These are phyloP conservation scores for Dryas alaskensis DNA, from an alignment of 306 rosid genomes.

Conservation along the genomic window DNA sequence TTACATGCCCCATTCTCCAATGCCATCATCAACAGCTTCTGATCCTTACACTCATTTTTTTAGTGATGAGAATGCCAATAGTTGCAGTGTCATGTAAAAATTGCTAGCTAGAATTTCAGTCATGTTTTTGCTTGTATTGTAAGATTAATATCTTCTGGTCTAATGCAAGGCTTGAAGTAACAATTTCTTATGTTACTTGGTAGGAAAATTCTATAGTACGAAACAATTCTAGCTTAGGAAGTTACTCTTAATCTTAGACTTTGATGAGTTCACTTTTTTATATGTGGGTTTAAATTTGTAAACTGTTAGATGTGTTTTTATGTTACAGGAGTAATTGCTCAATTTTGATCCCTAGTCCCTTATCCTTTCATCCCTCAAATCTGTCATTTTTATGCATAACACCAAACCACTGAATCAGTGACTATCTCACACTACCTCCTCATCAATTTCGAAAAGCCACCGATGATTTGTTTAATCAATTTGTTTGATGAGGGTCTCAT, in stretches of 20 bases:
- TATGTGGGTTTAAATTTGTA: too few relatives aligned
- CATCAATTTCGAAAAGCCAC: background rate
- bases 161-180: conserved; percentile 34
- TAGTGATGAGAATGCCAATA: conserved; percentile 81
- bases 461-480: background rate
- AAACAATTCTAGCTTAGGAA: too few relatives aligned
- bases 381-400: too few relatives aligned
- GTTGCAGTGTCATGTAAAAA: conserved; percentile 75
- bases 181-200: conserved; percentile 20
- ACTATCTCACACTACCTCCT: too few relatives aligned
- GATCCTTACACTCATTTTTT: conserved; percentile 63
- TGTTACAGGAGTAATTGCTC: too few relatives aligned
- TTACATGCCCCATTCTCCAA: conserved; percentile 41
- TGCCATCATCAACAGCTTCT: conserved; percentile 38
- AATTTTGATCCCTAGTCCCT: too few relatives aligned
- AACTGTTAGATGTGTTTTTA: too few relatives aligned
- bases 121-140: background rate
- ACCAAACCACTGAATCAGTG: too few relatives aligned
- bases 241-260: too few relatives aligned
- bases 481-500: background rate
- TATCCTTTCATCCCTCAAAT: too few relatives aligned
- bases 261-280: too few relatives aligned
- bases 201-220: background rate
- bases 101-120: conserved; percentile 25
- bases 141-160: conserved; percentile 9